phyloP scores from a whole-genome alignment of 352 stramenopile genomes.

The Phytopythium montanum region DNA sequence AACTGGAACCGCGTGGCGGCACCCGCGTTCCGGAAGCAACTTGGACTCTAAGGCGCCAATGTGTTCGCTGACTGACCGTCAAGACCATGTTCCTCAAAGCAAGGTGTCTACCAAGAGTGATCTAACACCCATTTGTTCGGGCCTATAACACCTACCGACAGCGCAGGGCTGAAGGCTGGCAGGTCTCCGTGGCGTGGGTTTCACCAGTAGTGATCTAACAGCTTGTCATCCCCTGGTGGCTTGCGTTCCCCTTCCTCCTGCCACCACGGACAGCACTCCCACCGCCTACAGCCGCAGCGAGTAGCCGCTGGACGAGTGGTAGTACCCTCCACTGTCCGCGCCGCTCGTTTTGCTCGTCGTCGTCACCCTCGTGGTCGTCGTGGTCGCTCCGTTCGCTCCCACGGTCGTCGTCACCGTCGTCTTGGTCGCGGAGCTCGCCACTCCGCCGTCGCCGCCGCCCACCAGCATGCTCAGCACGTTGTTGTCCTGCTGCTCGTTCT shows the following conservation, averaged over 20 bases:
- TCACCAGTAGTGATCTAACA: no score
- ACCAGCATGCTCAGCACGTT: constrained; percentile 66
- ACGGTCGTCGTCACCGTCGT: constrained; percentile 22
- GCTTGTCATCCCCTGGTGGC: no score
- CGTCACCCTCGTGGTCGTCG: constrained; percentile 16
- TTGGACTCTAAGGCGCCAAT: constrained; percentile 20
- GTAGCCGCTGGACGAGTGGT: constrained; percentile 66
- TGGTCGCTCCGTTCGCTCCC: constrained; percentile 10
- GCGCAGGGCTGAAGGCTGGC: no score
- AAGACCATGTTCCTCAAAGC: no score
- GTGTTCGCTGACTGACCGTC: no score
- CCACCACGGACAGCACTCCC: neutral
- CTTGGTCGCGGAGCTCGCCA: constrained; percentile 12
- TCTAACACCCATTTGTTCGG: no score
- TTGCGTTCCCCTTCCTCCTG: neutral
- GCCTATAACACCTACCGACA: no score
- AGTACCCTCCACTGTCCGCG: constrained; percentile 37
- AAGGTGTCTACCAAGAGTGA: no score
- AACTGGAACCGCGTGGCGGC: constrained; percentile 66
- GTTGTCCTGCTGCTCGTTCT: constrained; percentile 59
- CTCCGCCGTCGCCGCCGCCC: constrained; percentile 14
- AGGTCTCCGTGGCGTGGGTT: no score
- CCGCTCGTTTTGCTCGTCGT: constrained; percentile 20
- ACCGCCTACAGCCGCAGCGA: constrained; percentile 50
- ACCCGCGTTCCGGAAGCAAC: constrained; percentile 56